phyloP scores from a whole-genome alignment of 2,329 filamentous ascomycete species.

The Hypoxylon sp. region DNA sequence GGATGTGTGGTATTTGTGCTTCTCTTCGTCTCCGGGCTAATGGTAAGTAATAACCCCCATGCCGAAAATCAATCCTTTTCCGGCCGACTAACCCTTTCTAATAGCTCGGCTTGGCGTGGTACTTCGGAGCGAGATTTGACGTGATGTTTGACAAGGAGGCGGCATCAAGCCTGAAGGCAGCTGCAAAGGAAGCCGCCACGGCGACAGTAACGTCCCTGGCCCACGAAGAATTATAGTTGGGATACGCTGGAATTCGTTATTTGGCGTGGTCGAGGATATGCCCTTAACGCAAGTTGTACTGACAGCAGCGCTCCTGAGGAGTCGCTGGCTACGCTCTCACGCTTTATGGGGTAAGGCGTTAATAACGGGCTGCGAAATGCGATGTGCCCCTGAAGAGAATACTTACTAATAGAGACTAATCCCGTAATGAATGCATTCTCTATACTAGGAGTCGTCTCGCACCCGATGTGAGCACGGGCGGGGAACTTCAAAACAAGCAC shows the following conservation, averaged over 20 bases:
- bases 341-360: slow-evolving; percentile 37
- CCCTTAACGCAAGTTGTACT: slow-evolving; percentile 13
- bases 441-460: slow-evolving; percentile 5
- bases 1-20: slow-evolving; percentile 76
- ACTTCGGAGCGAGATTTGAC: slow-evolving; percentile 86
- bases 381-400: slow-evolving; percentile 19
- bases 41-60: slow-evolving; percentile 71
- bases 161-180: slow-evolving; percentile 57
- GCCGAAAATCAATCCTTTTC: not conserved
- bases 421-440: slow-evolving; percentile 13
- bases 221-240: slow-evolving; percentile 50
- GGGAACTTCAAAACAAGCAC: slow-evolving; percentile 71
- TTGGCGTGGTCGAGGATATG: slow-evolving; percentile 47
- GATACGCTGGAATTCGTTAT: slow-evolving; percentile 21
- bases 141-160: slow-evolving; percentile 63
- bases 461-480: not conserved
- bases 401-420: slow-evolving; percentile 40
- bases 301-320: slow-evolving; percentile 11
- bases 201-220: slow-evolving; percentile 38
- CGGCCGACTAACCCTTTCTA: slow-evolving; percentile 31
- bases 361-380: slow-evolving; percentile 38
- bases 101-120: slow-evolving; percentile 82
- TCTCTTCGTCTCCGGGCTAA: slow-evolving; percentile 76
- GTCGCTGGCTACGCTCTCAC: slow-evolving; percentile 12
- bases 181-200: slow-evolving; percentile 40